Evolutionary conservation across 2,329 filamentous ascomycete species (phyloP), one percentile per base, ranked within the genome.

Genomic region (Cryphonectria radicalis): DNA sequence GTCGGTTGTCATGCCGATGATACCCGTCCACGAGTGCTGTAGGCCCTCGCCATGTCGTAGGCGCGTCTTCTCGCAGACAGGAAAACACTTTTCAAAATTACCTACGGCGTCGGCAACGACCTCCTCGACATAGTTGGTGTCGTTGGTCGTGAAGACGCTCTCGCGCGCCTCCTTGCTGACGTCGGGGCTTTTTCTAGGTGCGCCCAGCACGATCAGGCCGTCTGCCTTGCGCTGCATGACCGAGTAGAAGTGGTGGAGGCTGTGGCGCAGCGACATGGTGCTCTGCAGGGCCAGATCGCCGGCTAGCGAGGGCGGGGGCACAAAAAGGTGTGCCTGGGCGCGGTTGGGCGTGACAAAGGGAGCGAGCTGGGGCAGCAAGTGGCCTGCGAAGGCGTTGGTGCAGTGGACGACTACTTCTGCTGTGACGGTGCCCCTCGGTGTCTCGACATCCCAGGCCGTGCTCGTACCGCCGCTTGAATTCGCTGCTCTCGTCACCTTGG

Each of bases 171-270:
- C 77, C 0, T 72, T 50, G 57, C 79, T 81, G 13, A 83, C 69
- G 1, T 76, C 78, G 0, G 83, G 82, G 70, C 83, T 85, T 3
- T 79, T 78, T n/a, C 81, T 76, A 5, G 83, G 82, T 2, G 81
- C 79, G 0, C 84, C 84, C 3, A 85, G 77, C 8, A 85, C 78
- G 57, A 84, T 73, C 8, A 82, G 82, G 0, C 83, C 83, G 68
- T 85, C 83, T 1, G 77, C 77, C 62, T 77, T 75, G 4, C 84
- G 79, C 74, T 85, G 84, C 22, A 84, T 84, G n/a, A 86, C 75
- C 0, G 84, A 85, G 76, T 85, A 86, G 77, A 85, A 86, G 73
- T 85, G 83, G 40, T 81, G 77, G 1, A 86, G 77, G 59, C 80
- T 80, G 69, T 85, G 83, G 11, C 84, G 80, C 17, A 86, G 74